phyloP scores from a whole-genome alignment of 1,284 basidiomycete species.

The Thelephora terrestris region DNA sequence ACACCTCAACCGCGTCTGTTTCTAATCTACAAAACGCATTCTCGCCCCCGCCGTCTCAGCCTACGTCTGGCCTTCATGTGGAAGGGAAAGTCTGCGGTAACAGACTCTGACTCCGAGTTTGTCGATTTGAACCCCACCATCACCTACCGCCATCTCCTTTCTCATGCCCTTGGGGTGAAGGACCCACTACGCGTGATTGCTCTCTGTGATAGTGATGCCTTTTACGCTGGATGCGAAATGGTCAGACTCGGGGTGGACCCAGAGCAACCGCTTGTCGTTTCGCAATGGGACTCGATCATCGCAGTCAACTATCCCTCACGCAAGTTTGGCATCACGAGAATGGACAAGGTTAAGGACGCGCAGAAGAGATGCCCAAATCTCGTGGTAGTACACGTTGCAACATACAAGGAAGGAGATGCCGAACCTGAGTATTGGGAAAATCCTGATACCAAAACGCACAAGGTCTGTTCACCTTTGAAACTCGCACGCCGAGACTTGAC shows the following conservation, averaged over 20 bases:
- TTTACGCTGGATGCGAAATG: conserved; percentile 88
- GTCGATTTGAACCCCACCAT: conserved; percentile 53
- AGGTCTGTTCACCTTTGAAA: conserved; percentile 39
- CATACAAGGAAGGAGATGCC: conserved; percentile 82
- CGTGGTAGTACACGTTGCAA: conserved; percentile 86
- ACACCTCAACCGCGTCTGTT: too few species aligned
- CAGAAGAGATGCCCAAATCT: conserved; percentile 81
- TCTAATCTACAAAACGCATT: too few species aligned
- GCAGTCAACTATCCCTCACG: conserved; percentile 96
- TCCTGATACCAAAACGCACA: conserved; percentile 83
- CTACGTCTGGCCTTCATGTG: conserved; percentile 8
- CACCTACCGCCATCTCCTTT: conserved; percentile 64
- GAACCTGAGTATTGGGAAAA: conserved; percentile 87
- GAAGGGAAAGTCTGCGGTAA: conserved; percentile 39
- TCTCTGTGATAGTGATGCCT: conserved; percentile 90
- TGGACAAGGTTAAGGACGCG: conserved; percentile 73
- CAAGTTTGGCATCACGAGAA: conserved; percentile 80
- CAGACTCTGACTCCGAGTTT: conserved; percentile 27
- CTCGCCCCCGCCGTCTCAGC: too few species aligned
- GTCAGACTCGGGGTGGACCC: conserved; percentile 68
- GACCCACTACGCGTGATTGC: conserved; percentile 74
- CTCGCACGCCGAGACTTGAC: conserved; percentile 1
- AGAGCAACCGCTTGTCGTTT: conserved; percentile 76
- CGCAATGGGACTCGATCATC: conserved; percentile 88
- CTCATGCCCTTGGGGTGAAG: conserved; percentile 50